A percentile compares a stretch with the other conserved stretches of the same genome.
Evolutionary conservation across 1,139 yeast genomes (phyloP).

Genomic region (Magnusiomyces fungicola): DNA sequence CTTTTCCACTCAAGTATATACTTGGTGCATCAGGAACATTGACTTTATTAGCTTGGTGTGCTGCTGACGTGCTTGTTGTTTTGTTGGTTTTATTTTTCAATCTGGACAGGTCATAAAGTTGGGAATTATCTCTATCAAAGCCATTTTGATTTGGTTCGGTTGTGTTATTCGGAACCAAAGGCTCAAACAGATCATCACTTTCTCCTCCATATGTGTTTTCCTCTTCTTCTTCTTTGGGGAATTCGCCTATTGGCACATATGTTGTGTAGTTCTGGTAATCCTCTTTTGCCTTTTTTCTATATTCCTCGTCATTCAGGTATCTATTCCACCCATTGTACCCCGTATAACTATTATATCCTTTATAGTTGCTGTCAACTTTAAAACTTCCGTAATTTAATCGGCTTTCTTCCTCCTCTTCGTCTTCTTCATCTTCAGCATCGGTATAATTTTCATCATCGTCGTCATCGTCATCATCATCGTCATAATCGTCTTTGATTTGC

Average conservation of each 20-base stretch:
- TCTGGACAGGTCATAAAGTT: too few species aligned
- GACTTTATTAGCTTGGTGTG: too few species aligned
- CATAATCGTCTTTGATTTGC: background rate
- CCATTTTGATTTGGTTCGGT: background rate
- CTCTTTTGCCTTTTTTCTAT: background rate
- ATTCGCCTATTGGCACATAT: background rate
- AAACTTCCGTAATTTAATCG: background rate
- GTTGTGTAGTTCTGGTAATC: background rate
- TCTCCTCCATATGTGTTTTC: background rate
- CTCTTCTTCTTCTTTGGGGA: background rate
- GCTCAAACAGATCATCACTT: background rate
- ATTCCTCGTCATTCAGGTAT: background rate
- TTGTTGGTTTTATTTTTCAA: background rate
- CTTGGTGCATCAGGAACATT: too few species aligned
- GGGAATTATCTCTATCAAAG: background rate
- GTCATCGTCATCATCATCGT: background rate
- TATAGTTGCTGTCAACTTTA: background rate
- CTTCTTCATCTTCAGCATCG: background rate
- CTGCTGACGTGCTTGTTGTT: too few species aligned
- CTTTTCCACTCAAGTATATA: too few species aligned
- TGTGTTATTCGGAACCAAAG: background rate
- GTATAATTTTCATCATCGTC: background rate
- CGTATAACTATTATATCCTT: background rate
- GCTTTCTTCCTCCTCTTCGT: background rate
- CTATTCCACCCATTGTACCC: background rate